Percentiles rank a stretch among this genome's conserved stretches.
phyloP scores from a whole-genome alignment of 2,329 filamentous ascomycete genomes.

The Pestalotiopsis sp. region DNA sequence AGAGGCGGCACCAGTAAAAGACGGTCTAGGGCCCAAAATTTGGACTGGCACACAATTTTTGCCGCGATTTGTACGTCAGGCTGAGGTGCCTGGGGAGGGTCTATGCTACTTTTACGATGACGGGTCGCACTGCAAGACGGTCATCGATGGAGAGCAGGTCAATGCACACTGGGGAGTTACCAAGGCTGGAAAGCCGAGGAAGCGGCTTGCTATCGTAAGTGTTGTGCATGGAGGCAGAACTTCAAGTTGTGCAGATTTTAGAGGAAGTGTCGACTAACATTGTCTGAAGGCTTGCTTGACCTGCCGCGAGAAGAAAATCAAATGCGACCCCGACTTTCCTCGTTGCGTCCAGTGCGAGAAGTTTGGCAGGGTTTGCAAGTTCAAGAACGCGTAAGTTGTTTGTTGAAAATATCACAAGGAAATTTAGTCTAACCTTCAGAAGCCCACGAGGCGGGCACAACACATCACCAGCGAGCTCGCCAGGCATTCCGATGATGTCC shows the following conservation, averaged over 20 bases:
- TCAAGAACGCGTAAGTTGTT: slow-evolving; percentile 77
- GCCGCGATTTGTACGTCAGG: slow-evolving; percentile 65
- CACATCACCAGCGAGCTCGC: slow-evolving; percentile 55
- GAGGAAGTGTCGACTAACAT: background rate
- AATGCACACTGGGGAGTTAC: slow-evolving; percentile 94
- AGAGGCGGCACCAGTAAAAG: slow-evolving; percentile 54
- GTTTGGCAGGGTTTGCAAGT: slow-evolving; percentile 82
- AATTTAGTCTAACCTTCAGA: slow-evolving; percentile 8
- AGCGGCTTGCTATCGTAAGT: slow-evolving; percentile 76
- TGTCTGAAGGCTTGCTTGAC: slow-evolving; percentile 64
- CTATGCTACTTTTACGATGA: slow-evolving; percentile 87
- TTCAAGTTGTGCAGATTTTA: background rate
- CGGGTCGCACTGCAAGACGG: slow-evolving; percentile 77
- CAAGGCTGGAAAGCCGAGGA: slow-evolving; percentile 90
- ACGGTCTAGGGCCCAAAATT: slow-evolving; percentile 67
- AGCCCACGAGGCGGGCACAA: slow-evolving; percentile 63
- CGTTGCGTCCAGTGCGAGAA: slow-evolving; percentile 93
- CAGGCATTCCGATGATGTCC: slow-evolving; percentile 44
- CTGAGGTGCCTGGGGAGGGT: slow-evolving; percentile 76
- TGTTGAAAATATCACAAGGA: slow-evolving; percentile 17
- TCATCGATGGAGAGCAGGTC: slow-evolving; percentile 83
- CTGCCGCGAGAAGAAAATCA: slow-evolving; percentile 96
- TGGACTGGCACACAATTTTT: slow-evolving; percentile 71
- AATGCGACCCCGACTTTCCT: slow-evolving; percentile 86
- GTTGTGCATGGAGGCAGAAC: background rate